A percentile compares a stretch with the other conserved stretches of the same genome.
phyloP scores from a whole-genome alignment of 257 asterid species.

The Nicotiana noctiflora region DNA sequence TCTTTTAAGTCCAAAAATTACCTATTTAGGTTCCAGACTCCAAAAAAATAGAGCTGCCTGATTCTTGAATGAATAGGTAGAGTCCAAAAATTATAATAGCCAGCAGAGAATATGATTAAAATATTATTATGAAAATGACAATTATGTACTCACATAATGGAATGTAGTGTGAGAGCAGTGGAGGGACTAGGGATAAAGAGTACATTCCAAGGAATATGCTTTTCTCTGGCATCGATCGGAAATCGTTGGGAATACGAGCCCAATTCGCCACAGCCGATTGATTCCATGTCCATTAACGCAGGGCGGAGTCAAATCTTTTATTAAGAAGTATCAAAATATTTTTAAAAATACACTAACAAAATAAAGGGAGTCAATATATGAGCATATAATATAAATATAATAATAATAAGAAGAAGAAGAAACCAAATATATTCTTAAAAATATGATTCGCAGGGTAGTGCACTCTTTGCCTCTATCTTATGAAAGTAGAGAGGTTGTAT shows the following conservation, averaged over 20 bases:
- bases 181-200: neutral
- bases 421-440: no score
- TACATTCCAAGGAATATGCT: slow-evolving; percentile 8
- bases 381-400: no score
- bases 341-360: no score
- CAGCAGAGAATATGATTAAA: neutral
- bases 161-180: neutral
- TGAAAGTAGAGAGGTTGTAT: no score
- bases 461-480: no score
- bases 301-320: no score
- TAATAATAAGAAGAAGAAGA: no score
- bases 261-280: neutral
- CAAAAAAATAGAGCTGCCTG: neutral
- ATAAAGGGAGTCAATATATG: no score
- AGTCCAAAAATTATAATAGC: neutral
- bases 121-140: neutral
- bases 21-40: no score
- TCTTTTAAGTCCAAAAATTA: no score
- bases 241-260: neutral
- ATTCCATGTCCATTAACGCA: neutral
- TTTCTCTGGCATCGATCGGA: neutral
- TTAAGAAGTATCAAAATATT: no score
- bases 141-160: neutral
- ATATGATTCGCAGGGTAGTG: no score
- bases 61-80: neutral